Evolutionary conservation across 768 basidiomycete species (phyloP).

Genomic region (Pleurotus pulmonarius): DNA sequence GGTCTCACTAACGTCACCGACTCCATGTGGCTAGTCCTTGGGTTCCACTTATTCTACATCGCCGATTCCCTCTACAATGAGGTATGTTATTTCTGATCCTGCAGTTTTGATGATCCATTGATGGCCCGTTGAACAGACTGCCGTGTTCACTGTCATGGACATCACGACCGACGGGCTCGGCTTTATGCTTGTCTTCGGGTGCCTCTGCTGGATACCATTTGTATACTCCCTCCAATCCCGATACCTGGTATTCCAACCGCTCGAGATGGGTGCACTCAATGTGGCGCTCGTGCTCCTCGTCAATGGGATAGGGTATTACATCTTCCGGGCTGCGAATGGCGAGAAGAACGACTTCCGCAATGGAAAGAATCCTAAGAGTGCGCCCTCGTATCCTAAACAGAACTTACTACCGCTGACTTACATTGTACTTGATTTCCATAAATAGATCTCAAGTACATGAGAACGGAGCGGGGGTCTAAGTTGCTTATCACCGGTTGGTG

Average conservation of each 20-base stretch:
- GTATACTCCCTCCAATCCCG: slow-evolving; percentile 92
- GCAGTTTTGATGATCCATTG: background rate
- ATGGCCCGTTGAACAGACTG: slow-evolving; percentile 45
- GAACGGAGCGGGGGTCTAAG: slow-evolving; percentile 82
- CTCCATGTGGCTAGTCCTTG: slow-evolving; percentile 86
- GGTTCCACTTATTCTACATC: slow-evolving; percentile 85
- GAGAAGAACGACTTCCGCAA: slow-evolving; percentile 96
- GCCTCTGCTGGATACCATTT: slow-evolving; percentile 91
- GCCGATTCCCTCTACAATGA: slow-evolving; percentile 86
- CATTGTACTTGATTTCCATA: background rate
- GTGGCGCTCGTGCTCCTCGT: slow-evolving; percentile 56
- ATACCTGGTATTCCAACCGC: slow-evolving; percentile 83
- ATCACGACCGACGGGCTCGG: slow-evolving; percentile 97
- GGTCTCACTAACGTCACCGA: slow-evolving; percentile 66
- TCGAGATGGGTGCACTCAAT: slow-evolving; percentile 64
- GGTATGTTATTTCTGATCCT: slow-evolving; percentile 32
- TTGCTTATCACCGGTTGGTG: slow-evolving; percentile 96
- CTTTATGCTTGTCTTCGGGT: slow-evolving; percentile 94
- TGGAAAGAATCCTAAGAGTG: slow-evolving; percentile 91
- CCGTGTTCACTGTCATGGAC: slow-evolving; percentile 93
- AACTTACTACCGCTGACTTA: background rate
- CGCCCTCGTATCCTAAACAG: slow-evolving; percentile 12
- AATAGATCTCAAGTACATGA: slow-evolving; percentile 73
- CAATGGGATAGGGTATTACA: slow-evolving; percentile 77
- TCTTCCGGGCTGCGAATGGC: slow-evolving; percentile 83